phyloP scores from a whole-genome alignment of 208 protist genomes.

The Acanthamoeba castellanii region DNA sequence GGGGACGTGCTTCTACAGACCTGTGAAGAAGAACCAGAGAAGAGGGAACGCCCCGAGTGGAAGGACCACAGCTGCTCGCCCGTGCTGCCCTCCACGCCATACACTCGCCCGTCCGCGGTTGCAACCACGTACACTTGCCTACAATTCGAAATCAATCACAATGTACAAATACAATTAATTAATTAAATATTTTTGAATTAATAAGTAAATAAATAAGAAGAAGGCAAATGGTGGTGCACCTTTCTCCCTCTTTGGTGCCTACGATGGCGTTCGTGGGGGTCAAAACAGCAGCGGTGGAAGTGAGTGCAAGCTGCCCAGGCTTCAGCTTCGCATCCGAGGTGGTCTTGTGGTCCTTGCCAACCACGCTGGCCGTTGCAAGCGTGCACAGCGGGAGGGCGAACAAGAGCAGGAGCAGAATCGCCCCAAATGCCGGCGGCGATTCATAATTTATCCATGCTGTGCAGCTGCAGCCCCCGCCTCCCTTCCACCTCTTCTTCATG shows the following conservation, averaged over 20 bases:
- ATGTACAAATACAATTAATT: background rate
- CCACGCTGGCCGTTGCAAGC: background rate
- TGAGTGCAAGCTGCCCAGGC: background rate
- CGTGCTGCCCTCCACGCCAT: conserved; percentile 35
- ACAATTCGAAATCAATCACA: background rate
- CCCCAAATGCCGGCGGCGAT: too few relatives aligned
- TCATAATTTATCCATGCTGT: too few relatives aligned
- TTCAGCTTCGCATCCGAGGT: background rate
- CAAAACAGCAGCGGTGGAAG: background rate
- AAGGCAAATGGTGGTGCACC: background rate
- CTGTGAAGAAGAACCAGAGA: background rate
- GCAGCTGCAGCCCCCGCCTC: too few relatives aligned
- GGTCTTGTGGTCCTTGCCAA: background rate
- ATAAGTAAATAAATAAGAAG: background rate
- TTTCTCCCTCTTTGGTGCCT: background rate
- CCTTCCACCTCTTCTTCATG: too few relatives aligned
- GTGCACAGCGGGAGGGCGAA: too few relatives aligned
- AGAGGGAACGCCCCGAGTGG: background rate
- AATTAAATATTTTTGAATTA: background rate
- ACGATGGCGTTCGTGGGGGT: background rate
- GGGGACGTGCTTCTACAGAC: background rate
- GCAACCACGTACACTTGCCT: conserved; percentile 26
- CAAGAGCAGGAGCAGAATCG: too few relatives aligned
- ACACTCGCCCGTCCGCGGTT: conserved; percentile 15
- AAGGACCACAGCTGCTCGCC: conserved; percentile 57